These are phyloP conservation scores for Phialemonium atrogriseum DNA, from an alignment of 2,329 filamentous ascomycete species.

Conservation along the genomic window DNA sequence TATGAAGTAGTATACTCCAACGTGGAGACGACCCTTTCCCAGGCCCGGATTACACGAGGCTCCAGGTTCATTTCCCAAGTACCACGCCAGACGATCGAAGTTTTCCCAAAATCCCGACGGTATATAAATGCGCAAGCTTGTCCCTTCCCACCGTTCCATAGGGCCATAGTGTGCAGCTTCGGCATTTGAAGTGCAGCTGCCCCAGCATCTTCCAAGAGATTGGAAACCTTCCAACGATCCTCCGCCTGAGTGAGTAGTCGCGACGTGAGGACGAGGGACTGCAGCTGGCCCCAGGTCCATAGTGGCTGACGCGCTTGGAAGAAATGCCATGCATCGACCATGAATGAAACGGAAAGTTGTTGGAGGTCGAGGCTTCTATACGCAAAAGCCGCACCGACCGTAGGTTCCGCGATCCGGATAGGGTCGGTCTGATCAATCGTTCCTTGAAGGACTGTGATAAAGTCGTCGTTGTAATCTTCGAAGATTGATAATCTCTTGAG, in stretches of 20 bases:
- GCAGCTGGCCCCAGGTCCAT: slow-evolving; percentile 19
- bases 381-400: slow-evolving; percentile 14
- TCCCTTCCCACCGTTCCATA: slow-evolving; percentile 22
- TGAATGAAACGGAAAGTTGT: slow-evolving; percentile 19
- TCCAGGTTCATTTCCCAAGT: slow-evolving; percentile 20
- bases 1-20: neutral
- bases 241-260: slow-evolving; percentile 12
- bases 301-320: slow-evolving; percentile 14
- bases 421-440: no score
- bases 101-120: slow-evolving; percentile 9
- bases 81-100: slow-evolving; percentile 21
- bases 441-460: no score
- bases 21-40: slow-evolving; percentile 10
- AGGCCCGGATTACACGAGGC: slow-evolving; percentile 16
- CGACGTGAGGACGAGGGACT: slow-evolving; percentile 23
- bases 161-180: slow-evolving; percentile 19
- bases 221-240: no score
- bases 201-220: slow-evolving; percentile 16
- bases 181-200: slow-evolving; percentile 18
- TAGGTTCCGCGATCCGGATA: no score
- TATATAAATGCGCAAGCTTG: slow-evolving; percentile 25
- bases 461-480: no score
- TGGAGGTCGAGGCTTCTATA: slow-evolving; percentile 16
- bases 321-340: slow-evolving; percentile 19
- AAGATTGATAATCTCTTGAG: no score